These are phyloP conservation scores for Parathielavia hyrcaniae DNA, from an alignment of 495 filamentous ascomycete species.

Conservation along the genomic window DNA sequence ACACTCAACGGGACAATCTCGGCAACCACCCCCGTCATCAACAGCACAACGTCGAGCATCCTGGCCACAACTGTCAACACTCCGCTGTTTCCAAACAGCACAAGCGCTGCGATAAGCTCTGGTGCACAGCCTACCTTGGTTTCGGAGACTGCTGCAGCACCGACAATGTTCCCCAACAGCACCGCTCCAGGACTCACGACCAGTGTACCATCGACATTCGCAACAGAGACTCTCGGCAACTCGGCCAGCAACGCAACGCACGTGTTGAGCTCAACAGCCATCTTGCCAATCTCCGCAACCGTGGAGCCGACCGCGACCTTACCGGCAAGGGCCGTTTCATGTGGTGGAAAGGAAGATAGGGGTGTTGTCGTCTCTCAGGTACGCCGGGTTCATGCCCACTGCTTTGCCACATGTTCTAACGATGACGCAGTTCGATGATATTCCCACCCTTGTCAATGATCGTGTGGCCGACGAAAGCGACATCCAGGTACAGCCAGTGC, in stretches of 20 bases:
- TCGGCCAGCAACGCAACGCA: neutral
- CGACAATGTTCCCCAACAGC: neutral
- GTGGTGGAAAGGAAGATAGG: constrained; percentile 29
- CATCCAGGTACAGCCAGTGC: constrained; percentile 28
- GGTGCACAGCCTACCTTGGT: neutral
- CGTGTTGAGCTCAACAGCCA: neutral
- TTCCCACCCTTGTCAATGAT: constrained; percentile 24
- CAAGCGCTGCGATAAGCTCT: neutral
- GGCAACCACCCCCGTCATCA: too few relatives aligned
- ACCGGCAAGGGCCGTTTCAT: constrained; percentile 7
- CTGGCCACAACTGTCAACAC: neutral
- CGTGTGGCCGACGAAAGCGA: constrained; percentile 21
- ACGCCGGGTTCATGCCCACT: neutral
- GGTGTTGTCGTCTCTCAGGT: constrained; percentile 31
- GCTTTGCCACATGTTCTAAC: constrained; percentile 9
- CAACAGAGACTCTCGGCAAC: neutral
- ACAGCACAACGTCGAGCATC: too few relatives aligned
- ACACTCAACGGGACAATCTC: neutral
- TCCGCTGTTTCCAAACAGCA: neutral
- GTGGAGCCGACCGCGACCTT: too few relatives aligned
- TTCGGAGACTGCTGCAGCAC: neutral
- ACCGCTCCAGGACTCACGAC: neutral
- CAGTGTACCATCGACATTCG: neutral
- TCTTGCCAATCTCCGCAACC: too few relatives aligned
- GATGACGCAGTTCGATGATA: constrained; percentile 37